Percentiles rank a stretch among this genome's conserved stretches.
phyloP scores from a whole-genome alignment of 495 filamentous ascomycete species.

The Penicillium angulare region DNA sequence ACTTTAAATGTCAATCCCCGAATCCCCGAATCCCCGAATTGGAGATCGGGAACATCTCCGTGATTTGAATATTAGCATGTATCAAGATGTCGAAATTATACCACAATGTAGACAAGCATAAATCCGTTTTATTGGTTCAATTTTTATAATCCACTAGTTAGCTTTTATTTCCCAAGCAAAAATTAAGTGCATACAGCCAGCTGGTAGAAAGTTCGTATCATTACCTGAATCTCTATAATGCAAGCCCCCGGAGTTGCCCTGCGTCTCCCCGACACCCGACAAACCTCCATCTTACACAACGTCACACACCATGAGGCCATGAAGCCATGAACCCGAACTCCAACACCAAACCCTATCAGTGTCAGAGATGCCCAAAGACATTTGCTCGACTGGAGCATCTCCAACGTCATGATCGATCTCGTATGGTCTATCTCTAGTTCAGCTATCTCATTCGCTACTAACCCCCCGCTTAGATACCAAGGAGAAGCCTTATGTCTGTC shows the following conservation, averaged over 20 bases:
- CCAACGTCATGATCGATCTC: constrained; percentile 45
- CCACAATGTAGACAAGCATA: too few species aligned
- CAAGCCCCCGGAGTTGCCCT: constrained; percentile 5
- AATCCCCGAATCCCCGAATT: too few species aligned
- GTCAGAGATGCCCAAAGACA: constrained; percentile 33
- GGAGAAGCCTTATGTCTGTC: constrained; percentile 41
- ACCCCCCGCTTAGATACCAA: constrained; percentile 36
- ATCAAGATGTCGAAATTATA: too few species aligned
- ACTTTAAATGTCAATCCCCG: too few species aligned
- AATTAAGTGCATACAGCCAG: too few species aligned
- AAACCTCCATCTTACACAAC: not conserved
- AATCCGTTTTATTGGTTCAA: too few species aligned
- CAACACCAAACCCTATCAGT: constrained; percentile 34
- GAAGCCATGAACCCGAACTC: too few species aligned
- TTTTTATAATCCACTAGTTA: too few species aligned
- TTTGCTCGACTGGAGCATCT: constrained; percentile 46
- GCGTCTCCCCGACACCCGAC: constrained; percentile 2
- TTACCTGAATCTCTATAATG: not conserved
- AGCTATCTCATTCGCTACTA: constrained; percentile 6
- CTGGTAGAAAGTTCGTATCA: too few species aligned
- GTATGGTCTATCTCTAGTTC: constrained; percentile 17
- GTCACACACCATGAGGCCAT: constrained; percentile 13
- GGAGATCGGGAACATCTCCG: too few species aligned
- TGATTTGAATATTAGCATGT: too few species aligned
- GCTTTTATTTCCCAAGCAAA: too few species aligned